phyloP scores from a whole-genome alignment of 345 rosid species.

The Linum tenue region DNA sequence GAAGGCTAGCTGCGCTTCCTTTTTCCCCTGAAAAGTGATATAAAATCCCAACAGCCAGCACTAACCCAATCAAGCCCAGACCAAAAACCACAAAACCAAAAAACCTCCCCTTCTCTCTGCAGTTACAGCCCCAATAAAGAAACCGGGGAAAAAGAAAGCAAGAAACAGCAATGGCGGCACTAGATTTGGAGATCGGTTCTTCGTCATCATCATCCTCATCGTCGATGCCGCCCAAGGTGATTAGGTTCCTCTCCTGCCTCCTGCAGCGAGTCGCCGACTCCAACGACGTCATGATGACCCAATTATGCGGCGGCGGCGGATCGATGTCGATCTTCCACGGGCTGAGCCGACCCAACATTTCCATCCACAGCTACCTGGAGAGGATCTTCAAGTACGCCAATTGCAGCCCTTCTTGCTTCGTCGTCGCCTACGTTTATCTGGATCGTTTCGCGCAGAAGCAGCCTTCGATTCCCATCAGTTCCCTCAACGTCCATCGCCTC shows the following conservation, averaged over 20 bases:
- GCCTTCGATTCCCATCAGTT: slow-evolving; percentile 68
- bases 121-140: too few relatives aligned
- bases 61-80: too few relatives aligned
- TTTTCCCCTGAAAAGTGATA: too few relatives aligned
- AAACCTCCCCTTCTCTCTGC: too few relatives aligned
- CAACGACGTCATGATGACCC: slow-evolving; percentile 26
- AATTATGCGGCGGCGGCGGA: slow-evolving; percentile 19
- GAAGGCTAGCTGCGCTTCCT: too few relatives aligned
- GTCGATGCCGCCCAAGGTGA: slow-evolving; percentile 39
- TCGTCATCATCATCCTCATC: not conserved
- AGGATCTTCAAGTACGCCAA: slow-evolving; percentile 84
- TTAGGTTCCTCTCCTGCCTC: slow-evolving; percentile 62
- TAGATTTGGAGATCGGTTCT: not conserved
- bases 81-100: too few relatives aligned
- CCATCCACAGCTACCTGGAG: slow-evolving; percentile 54
- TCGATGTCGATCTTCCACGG: slow-evolving; percentile 64
- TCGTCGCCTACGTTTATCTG: slow-evolving; percentile 81
- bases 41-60: too few relatives aligned
- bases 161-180: slow-evolving; percentile 24
- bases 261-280: slow-evolving; percentile 64
- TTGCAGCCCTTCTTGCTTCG: slow-evolving; percentile 78
- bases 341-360: slow-evolving; percentile 43
- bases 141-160: not conserved
- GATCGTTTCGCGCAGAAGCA: slow-evolving; percentile 70
- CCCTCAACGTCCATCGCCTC: slow-evolving; percentile 81